Evolutionary conservation across 1,284 basidiomycete species (phyloP).

Genomic region (Heterobasidion annosum): DNA sequence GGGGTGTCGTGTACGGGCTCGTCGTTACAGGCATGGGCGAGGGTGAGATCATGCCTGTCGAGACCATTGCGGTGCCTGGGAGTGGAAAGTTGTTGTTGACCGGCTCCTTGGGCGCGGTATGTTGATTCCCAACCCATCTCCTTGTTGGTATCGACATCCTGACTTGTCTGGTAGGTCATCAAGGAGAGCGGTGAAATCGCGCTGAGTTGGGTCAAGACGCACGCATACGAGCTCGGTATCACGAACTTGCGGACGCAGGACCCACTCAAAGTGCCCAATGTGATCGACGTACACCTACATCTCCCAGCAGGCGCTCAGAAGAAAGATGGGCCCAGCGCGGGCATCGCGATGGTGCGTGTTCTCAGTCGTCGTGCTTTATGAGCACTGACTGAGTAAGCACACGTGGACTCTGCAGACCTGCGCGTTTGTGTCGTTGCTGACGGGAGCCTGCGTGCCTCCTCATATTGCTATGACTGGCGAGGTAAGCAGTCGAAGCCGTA

Average conservation of each 20-base stretch:
- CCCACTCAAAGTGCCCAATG: slow-evolving; percentile 60
- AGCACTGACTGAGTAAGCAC: not conserved
- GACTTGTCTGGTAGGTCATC: slow-evolving; percentile 51
- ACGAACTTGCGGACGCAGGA: slow-evolving; percentile 60
- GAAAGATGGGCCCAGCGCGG: slow-evolving; percentile 88
- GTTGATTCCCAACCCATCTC: slow-evolving; percentile 10
- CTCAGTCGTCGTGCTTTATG: not conserved
- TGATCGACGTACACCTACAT: slow-evolving; percentile 83
- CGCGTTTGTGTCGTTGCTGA: slow-evolving; percentile 77
- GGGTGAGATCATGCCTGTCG: slow-evolving; percentile 79
- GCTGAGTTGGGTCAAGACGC: slow-evolving; percentile 79
- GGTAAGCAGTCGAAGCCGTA: slow-evolving; percentile 23
- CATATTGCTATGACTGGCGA: slow-evolving; percentile 81
- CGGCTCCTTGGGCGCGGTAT: slow-evolving; percentile 70
- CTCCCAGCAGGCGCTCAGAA: slow-evolving; percentile 81
- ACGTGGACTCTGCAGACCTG: slow-evolving; percentile 40
- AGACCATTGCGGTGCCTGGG: slow-evolving; percentile 70
- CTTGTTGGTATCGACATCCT: not conserved
- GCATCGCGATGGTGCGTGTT: slow-evolving; percentile 68
- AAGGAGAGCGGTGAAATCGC: slow-evolving; percentile 86
- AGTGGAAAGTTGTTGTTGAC: slow-evolving; percentile 67
- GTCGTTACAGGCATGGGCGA: slow-evolving; percentile 87
- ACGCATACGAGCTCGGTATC: slow-evolving; percentile 76
- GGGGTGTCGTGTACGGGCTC: slow-evolving; percentile 77
- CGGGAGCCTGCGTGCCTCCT: slow-evolving; percentile 61